Base-by-base conservation (phyloP, 768 basidiomycete genomes). In the Sarcodon sp. region DNA sequence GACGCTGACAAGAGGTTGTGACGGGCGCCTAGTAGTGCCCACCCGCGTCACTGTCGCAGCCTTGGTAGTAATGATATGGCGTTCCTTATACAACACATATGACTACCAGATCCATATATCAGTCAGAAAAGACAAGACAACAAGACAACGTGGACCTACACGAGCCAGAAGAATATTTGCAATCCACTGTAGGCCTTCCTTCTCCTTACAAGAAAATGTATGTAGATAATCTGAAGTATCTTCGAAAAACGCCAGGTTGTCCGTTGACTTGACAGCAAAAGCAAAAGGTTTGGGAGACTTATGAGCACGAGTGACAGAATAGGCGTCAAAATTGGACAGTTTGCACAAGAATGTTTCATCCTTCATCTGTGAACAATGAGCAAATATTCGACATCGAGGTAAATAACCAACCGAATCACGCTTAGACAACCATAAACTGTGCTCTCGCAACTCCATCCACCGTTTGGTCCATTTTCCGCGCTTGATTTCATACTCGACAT, bases 401-500 rank as follows among this genome's bases (percentile, higher is more conserved):
- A 48, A 27, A 34, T 15, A 18, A 67, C 76, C 53, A 54, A 92
- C 91, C 59, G 78, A 83, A 47, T 96, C 90, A 13, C 87, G 83
- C 65, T 97, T 98, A 32, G 88, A 83, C 35, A 94, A 60, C 75
- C 82, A 94, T 47, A 98, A 59, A 51, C 78, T 76, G 53, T 93
- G 88, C 57, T 93, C 90, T 44, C 87, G 74, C 21, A 96, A 74
- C 56, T 83, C 79, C 59, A 99, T 69, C 79, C 83, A 93, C 33
- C 90, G 77, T 65, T 97, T 97, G 48, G 71, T 83, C 96, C 94
- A 99, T 64, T 96, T 96, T 34, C 91, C 91, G 50, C 83, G 78
- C 66, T 94, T 97, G 41, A 69, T 71, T 67, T 94, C 89, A 76
- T 81, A 87, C 61, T 97, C 87, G 21, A 97, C 79, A 57, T 80